Conservation (phyloP, 176 grass and related monocot genomes). For the Triticum urartu region DNA sequence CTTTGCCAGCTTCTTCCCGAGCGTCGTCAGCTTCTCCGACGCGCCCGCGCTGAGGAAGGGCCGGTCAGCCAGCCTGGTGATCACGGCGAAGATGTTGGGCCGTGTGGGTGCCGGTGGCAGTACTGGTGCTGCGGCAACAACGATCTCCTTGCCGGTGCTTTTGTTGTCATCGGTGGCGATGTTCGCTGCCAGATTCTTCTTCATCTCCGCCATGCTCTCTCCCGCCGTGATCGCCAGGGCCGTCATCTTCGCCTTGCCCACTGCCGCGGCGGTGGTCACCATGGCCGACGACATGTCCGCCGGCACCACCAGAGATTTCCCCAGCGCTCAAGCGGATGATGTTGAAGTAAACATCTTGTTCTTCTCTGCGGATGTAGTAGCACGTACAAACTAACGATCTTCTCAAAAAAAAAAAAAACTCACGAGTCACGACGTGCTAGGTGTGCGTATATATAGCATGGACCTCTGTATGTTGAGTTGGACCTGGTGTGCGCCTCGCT, state of each 20-base stretch:
- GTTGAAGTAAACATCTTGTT: not conserved
- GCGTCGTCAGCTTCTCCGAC: not conserved
- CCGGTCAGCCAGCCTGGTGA: not conserved
- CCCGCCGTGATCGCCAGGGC: not conserved
- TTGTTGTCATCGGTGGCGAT: not conserved
- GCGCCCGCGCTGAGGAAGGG: not conserved
- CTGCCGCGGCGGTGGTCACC: not conserved
- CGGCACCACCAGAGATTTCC: not conserved
- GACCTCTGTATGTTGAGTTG: too few species aligned
- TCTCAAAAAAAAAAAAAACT: not conserved
- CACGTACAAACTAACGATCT: not conserved
- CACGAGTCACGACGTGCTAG: not conserved
- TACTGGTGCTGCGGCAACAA: not conserved
- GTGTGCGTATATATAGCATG: too few species aligned
- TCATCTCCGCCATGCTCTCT: not conserved
- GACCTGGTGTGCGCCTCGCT: too few species aligned
- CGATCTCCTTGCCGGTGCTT: not conserved
- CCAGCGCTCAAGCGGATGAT: not conserved
- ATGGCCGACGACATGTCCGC: not conserved
- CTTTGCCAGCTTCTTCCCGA: not conserved
- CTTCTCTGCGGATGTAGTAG: too few species aligned
- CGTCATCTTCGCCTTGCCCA: not conserved
- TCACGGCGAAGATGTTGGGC: not conserved
- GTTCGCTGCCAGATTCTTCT: not conserved
- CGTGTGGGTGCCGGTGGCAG: too few species aligned